Evolutionary conservation across 768 basidiomycete genomes (phyloP), one percentile per base, ranked within the genome.

Genomic region (Hydnomerulius pinastri): DNA sequence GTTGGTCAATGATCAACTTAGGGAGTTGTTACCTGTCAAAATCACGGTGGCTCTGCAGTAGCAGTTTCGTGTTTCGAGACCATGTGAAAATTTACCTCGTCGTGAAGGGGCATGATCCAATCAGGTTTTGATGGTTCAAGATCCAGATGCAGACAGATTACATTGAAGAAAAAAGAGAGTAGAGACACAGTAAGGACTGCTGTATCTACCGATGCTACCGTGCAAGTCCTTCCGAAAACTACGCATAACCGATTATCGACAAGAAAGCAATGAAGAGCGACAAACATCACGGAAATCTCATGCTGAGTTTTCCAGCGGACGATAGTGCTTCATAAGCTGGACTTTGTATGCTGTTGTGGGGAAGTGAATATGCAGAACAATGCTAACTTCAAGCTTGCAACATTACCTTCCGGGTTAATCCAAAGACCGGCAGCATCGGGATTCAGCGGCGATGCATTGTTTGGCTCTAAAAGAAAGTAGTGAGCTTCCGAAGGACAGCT

Each of bases 371-470:
- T 2, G 10, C 29, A 11, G 12, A 7, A 20, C 9, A 17, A 29
- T n/a, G 24, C 20, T 27, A 36, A 32, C 25, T 35, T 6, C 42
- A 21, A 15, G 1, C 6, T 5, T 4, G 17, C 28, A 56, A 77
- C n/a, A n/a, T 35, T 63, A 85, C 88, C 82, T 54, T 81, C 80
- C n/a, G 83, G 78, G 30, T 78, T 76, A 54, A 75, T 78, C 93
- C 93, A 96, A 18, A 93, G 72, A 15, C 78, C 76, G 4, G 92
- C 89, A 2, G 93, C 93, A 57, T 95, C 92, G 6, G 85, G 75
- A 65, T 95, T 95, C 50, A 96, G 72, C 6, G 93, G 93, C 6
- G 92, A 94, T 13, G 87, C 88, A 65, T 94, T 95, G 76, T 96
- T 95, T 23, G 92, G 93, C 69, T 96, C 92, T 92, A 60, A 28